A percentile compares a stretch with the other conserved stretches of the same genome.
phyloP scores from a whole-genome alignment of 1,284 basidiomycete genomes.

The Coniferiporia sulphurascens region DNA sequence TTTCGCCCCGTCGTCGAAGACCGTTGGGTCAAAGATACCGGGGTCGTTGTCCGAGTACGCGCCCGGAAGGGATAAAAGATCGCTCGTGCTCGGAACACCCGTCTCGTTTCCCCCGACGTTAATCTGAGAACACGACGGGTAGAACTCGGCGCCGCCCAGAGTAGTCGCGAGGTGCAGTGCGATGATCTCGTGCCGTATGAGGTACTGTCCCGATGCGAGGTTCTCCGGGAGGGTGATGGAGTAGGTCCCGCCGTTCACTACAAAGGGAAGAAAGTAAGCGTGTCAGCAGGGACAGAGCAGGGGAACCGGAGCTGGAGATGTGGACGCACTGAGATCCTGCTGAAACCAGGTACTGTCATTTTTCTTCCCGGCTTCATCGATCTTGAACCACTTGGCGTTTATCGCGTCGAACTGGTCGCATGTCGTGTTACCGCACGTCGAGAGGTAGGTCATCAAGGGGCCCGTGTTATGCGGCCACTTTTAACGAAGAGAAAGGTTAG shows the following conservation, averaged over 20 bases:
- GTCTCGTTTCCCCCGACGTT: slow-evolving; percentile 47
- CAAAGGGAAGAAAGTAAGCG: neutral
- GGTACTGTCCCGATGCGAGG: slow-evolving; percentile 58
- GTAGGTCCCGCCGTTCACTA: slow-evolving; percentile 35
- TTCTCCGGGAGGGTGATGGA: slow-evolving; percentile 49
- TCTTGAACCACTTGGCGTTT: slow-evolving; percentile 68
- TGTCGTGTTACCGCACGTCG: slow-evolving; percentile 49
- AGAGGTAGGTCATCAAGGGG: slow-evolving; percentile 69
- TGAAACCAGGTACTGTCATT: slow-evolving; percentile 33
- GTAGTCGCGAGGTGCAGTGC: slow-evolving; percentile 54
- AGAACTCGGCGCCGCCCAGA: slow-evolving; percentile 62
- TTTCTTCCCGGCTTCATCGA: slow-evolving; percentile 40
- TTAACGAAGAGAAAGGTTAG: neutral
- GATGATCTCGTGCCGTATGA: slow-evolving; percentile 70
- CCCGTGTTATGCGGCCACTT: slow-evolving; percentile 73
- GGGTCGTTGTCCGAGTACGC: slow-evolving; percentile 57
- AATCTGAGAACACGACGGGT: slow-evolving; percentile 65
- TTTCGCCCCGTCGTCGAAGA: slow-evolving; percentile 21
- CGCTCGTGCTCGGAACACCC: slow-evolving; percentile 35
- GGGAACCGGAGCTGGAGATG: neutral
- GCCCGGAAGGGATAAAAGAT: slow-evolving; percentile 58
- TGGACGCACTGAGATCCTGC: slow-evolving; percentile 31
- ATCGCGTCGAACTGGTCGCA: slow-evolving; percentile 58
- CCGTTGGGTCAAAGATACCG: slow-evolving; percentile 49
- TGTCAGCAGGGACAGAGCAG: neutral